Evolutionary conservation across 257 asterid species (phyloP), one percentile per base, ranked within the genome.

Genomic region (Solanum chilense): DNA sequence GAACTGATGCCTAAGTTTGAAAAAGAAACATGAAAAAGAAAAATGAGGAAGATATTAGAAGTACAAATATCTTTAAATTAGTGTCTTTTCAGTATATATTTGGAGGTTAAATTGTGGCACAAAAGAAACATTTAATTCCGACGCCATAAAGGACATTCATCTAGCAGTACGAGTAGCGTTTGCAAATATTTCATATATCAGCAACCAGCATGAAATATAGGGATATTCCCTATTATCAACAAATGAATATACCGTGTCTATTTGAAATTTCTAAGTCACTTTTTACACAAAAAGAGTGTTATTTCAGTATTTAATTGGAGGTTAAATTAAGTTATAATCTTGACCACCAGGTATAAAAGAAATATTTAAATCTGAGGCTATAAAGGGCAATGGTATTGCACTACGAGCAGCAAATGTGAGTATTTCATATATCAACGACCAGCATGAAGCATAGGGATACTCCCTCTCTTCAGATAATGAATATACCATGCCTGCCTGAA

Each of bases 1-100:
- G 95, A 87, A 75, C 92, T 87, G 56, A 94, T 87, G 60, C 97
- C 97, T 70, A 94, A 56, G 88, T 91, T 76, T 52, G 98, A 88
- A n/a, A n/a, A n/a, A n/a, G n/a, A n/a, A n/a, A 83, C 37, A 35
- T 58, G 35, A 83, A 83, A 83, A 6, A 62, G 39, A 37, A 62
- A 83, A 83, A 62, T 37, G 58, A 35, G 58, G 3, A 37, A 66
- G 58, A 62, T 62, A 58, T 62, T 33, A 62, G 21, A 83, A 75
- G 86, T 23, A 83, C 60, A 52, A 25, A 37, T 62, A 58, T 83
- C 75, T 35, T 62, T 21, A 58, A 42, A 12, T 56, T 83, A 58
- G 21, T 83, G 49, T 29, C 6, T 29, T 44, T 77, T 44, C 39
- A 2, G 84, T 47, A 78, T 78, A 27, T 45, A 78, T 45, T 29